A percentile compares a stretch with the other conserved stretches of the same genome.
Conservation (phyloP, 192 early-diverging fungal genomes). For the Mortierella hygrophila region DNA sequence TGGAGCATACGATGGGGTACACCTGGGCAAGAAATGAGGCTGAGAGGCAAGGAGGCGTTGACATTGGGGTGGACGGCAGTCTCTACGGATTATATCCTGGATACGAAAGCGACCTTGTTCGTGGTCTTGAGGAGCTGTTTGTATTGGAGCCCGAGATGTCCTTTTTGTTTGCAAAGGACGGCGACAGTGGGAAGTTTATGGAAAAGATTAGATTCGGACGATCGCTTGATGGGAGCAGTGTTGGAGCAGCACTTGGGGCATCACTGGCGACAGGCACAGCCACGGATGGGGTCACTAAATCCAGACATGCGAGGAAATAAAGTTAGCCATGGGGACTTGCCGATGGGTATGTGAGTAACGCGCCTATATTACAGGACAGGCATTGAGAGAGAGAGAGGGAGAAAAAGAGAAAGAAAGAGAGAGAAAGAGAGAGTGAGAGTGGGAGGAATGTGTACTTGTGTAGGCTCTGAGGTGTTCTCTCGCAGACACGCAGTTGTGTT, state of each 20-base stretch:
- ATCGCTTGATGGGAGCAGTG: slow-evolving; percentile 76
- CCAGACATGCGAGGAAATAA: neutral
- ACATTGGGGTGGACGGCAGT: slow-evolving; percentile 72
- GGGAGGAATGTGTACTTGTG: no score
- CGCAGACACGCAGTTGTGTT: no score
- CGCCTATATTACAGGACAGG: no score
- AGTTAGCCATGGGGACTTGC: neutral
- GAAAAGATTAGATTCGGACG: slow-evolving; percentile 72
- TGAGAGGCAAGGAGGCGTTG: neutral
- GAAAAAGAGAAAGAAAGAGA: no score
- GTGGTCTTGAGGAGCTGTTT: slow-evolving; percentile 79
- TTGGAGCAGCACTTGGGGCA: slow-evolving; percentile 68
- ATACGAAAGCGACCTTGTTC: slow-evolving; percentile 78
- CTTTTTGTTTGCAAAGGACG: slow-evolving; percentile 15
- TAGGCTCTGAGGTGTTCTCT: no score
- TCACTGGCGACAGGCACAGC: neutral
- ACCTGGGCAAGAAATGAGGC: slow-evolving; percentile 1
- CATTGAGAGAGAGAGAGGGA: no score
- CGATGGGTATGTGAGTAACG: no score
- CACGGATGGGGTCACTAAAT: neutral
- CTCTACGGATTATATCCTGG: slow-evolving; percentile 74
- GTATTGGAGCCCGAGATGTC: slow-evolving; percentile 40
- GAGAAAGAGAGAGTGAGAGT: no score
- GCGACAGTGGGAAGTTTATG: neutral
- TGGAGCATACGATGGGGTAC: slow-evolving; percentile 27